Conservation (phyloP, 2,329 filamentous ascomycete species). For the Colletotrichum tanaceti region DNA sequence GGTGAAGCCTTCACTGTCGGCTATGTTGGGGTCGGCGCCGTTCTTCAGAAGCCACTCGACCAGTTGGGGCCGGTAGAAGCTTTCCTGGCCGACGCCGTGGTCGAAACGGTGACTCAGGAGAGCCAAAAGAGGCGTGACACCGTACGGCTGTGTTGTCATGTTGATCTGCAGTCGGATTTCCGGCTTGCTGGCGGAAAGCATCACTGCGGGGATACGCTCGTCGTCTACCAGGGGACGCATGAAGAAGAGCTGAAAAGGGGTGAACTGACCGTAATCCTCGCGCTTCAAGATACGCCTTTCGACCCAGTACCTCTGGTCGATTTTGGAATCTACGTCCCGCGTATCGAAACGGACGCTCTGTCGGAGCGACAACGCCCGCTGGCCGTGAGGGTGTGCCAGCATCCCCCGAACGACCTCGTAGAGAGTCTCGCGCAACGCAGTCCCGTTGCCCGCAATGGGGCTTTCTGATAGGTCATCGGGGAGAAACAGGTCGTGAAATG, state of each 20-base stretch:
- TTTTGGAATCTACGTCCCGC: neutral
- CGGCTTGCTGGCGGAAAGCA: neutral
- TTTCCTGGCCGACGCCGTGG: conserved; percentile 8
- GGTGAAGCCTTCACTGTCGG: conserved; percentile 23
- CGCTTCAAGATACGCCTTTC: neutral
- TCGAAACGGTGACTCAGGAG: conserved; percentile 27
- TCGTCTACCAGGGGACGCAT: conserved; percentile 26
- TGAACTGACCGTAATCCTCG: neutral
- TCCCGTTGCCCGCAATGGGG: neutral
- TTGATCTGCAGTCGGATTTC: conserved; percentile 13
- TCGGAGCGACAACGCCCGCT: neutral
- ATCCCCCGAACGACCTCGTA: neutral
- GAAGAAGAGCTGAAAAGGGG: conserved; percentile 29
- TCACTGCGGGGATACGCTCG: conserved; percentile 16
- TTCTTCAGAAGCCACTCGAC: conserved; percentile 24
- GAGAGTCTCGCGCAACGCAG: neutral
- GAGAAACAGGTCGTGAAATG: conserved; percentile 32
- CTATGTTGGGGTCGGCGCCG: conserved; percentile 25
- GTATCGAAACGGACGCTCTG: neutral
- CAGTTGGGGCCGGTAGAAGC: conserved; percentile 26
- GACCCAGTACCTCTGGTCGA: conserved; percentile 2
- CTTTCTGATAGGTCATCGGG: neutral
- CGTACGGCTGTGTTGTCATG: neutral
- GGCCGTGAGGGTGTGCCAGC: neutral
- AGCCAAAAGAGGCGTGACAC: conserved; percentile 9